Conservation (phyloP, 768 basidiomycete genomes). For the Russula brevipes region DNA sequence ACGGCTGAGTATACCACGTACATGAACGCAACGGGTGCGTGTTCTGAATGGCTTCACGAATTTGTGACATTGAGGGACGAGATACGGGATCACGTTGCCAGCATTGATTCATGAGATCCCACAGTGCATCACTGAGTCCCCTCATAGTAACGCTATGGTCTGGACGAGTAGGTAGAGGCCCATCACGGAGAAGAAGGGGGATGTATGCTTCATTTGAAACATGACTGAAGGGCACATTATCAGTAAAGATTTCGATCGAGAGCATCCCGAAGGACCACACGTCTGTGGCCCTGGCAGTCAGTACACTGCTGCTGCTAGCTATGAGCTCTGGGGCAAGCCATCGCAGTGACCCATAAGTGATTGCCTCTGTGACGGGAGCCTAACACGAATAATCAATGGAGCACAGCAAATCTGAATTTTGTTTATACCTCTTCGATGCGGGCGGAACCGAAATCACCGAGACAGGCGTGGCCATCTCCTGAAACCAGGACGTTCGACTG, state of each 20-base stretch:
- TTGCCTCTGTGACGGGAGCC: neutral
- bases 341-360: constrained; percentile 5
- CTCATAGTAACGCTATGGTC: constrained; percentile 27
- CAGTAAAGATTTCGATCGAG: constrained; percentile 44
- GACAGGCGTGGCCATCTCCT: constrained; percentile 6
- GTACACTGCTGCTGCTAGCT: neutral
- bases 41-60: constrained; percentile 28
- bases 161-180: constrained; percentile 38
- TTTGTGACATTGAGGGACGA: constrained; percentile 38
- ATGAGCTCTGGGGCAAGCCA: constrained; percentile 24
- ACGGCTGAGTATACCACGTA: neutral
- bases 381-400: neutral
- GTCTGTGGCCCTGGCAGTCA: constrained; percentile 36
- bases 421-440: constrained; percentile 17
- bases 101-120: constrained; percentile 41
- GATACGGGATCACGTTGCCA: constrained; percentile 39
- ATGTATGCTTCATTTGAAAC: constrained; percentile 35
- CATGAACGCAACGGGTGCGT: constrained; percentile 13
- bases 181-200: constrained; percentile 35
- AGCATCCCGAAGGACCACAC: constrained; percentile 49
- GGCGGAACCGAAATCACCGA: constrained; percentile 15
- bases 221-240: constrained; percentile 37
- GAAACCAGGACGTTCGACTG: constrained; percentile 18
- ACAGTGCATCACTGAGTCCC: constrained; percentile 39
- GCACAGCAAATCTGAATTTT: neutral